These are phyloP conservation scores for Viola pubescens DNA, from an alignment of 441 rosid genomes.

Conservation along the genomic window DNA sequence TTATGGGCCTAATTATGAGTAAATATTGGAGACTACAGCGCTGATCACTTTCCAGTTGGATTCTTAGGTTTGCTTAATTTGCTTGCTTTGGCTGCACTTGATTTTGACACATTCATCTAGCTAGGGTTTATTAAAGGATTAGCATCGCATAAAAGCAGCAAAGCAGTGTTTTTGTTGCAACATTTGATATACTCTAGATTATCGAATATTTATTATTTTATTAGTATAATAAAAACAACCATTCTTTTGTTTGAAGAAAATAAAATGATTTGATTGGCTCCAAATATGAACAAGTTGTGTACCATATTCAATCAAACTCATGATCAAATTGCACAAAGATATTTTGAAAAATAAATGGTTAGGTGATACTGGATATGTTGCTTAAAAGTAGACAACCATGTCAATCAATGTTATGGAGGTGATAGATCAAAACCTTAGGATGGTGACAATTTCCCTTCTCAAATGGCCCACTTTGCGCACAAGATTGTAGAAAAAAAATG, in stretches of 20 bases:
- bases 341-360: background rate
- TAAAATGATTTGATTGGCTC: no score
- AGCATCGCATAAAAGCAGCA: no score
- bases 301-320: background rate
- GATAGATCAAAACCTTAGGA: slow-evolving; percentile 33
- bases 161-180: no score
- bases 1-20: slow-evolving; percentile 34
- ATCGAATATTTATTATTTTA: no score
- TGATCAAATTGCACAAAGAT: background rate
- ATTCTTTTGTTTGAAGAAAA: no score
- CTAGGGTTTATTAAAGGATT: no score
- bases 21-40: slow-evolving; percentile 6
- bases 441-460: slow-evolving; percentile 20
- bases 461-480: slow-evolving; percentile 17
- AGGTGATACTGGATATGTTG: slow-evolving; percentile 17
- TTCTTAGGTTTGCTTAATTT: background rate
- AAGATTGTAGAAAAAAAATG: background rate
- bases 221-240: no score
- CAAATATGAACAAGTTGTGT: no score
- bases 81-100: no score
- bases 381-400: slow-evolving; percentile 26
- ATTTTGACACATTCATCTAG: no score
- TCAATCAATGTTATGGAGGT: slow-evolving; percentile 21
- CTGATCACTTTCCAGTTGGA: slow-evolving; percentile 20
- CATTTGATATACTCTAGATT: no score